Conservation (phyloP, 192 early-diverging fungal species). For the Coemansia umbellata region DNA sequence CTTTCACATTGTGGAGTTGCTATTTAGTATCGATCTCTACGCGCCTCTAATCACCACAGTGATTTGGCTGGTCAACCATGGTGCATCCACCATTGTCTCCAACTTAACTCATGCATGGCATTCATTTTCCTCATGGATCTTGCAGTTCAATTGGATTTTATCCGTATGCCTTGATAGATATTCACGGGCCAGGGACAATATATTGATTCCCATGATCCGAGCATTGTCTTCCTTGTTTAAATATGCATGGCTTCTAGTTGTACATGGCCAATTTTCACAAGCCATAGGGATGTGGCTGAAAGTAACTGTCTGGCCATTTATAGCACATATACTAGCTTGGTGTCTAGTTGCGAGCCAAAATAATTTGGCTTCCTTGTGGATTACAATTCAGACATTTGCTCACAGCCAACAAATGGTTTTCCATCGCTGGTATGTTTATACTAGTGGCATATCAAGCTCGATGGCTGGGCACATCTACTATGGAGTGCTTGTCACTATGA, state of each 20-base stretch:
- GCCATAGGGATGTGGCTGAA: neutral
- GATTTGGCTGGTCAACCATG: neutral
- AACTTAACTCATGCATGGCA: neutral
- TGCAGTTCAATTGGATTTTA: conserved; percentile 5
- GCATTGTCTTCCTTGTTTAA: neutral
- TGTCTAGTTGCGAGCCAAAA: neutral
- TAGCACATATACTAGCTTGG: neutral
- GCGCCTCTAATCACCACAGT: neutral
- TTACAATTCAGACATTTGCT: neutral
- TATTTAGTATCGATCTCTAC: neutral
- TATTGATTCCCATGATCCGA: conserved; percentile 4
- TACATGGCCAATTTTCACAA: neutral
- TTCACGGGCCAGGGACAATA: conserved; percentile 13
- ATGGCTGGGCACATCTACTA: neutral
- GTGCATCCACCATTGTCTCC: neutral
- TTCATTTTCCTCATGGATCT: neutral
- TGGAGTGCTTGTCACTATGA: no score
- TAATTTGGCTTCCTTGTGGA: neutral
- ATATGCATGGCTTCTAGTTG: conserved; percentile 4
- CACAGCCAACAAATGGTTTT: neutral
- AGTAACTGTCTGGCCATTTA: neutral
- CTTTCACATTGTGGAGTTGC: neutral
- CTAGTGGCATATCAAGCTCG: neutral
- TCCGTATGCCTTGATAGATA: neutral
- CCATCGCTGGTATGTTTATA: neutral